Evolutionary conservation across 2,329 filamentous ascomycete genomes (phyloP).

Genomic region (Chaetomium sp.): DNA sequence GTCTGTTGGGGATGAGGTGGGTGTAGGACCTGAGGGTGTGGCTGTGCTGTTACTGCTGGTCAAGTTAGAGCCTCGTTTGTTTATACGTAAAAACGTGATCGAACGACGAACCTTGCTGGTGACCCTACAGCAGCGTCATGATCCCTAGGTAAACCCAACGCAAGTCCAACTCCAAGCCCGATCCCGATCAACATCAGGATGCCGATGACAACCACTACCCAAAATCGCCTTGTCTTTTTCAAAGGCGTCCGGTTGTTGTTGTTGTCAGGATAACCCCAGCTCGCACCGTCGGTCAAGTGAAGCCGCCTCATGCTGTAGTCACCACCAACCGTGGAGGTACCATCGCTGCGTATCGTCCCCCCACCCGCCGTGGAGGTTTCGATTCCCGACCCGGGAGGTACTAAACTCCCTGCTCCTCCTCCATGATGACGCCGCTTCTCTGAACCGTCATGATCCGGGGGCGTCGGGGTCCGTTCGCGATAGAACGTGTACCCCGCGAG

Average conservation of each 20-base stretch:
- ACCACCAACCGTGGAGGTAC: neutral
- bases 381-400: neutral
- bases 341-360: slow-evolving; percentile 8
- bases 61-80: neutral
- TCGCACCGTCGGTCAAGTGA: neutral
- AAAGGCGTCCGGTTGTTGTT: slow-evolving; percentile 19
- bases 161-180: slow-evolving; percentile 36
- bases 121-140: no score
- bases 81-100: no score
- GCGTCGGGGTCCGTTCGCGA: slow-evolving; percentile 35
- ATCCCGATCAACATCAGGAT: slow-evolving; percentile 33
- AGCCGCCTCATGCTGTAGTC: neutral
- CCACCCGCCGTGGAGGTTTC: slow-evolving; percentile 13
- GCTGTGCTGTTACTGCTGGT: no score
- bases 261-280: slow-evolving; percentile 9
- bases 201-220: slow-evolving; percentile 28
- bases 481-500: slow-evolving; percentile 34
- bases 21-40: neutral
- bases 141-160: slow-evolving; percentile 24
- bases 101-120: no score
- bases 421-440: slow-evolving; percentile 21
- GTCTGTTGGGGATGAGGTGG: slow-evolving; percentile 6
- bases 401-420: slow-evolving; percentile 20
- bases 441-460: slow-evolving; percentile 17
- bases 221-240: slow-evolving; percentile 30